phyloP scores from a whole-genome alignment of 1,139 yeast genomes.

The Pichia sp. region DNA sequence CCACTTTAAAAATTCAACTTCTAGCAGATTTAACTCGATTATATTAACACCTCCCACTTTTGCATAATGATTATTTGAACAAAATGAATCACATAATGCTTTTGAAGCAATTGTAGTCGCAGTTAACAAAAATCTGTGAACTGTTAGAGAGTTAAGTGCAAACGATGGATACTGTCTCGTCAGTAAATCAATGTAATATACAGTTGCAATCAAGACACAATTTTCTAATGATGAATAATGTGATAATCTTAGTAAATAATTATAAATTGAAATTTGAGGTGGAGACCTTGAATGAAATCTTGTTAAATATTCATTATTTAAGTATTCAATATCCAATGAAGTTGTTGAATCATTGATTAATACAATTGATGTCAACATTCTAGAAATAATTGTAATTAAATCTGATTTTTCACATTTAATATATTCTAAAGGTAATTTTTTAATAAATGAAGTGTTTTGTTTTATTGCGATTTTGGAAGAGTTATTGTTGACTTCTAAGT shows the following conservation, averaged over 20 bases:
- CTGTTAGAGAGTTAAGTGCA: conserved; percentile 84
- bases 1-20: conserved; percentile 75
- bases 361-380: conserved; percentile 58
- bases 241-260: conserved; percentile 69
- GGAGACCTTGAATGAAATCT: conserved; percentile 92
- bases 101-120: conserved; percentile 90
- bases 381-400: conserved; percentile 60
- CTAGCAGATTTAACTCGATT: conserved; percentile 78
- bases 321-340: conserved; percentile 17
- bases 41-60: conserved; percentile 92
- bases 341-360: conserved; percentile 25
- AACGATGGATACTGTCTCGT: conserved; percentile 74
- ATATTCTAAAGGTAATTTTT: conserved; percentile 49
- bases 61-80: conserved; percentile 90
- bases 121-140: conserved; percentile 83
- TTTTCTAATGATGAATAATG: conserved; percentile 82
- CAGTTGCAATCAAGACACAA: conserved; percentile 70
- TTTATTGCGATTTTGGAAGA: background rate
- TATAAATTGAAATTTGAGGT: conserved; percentile 75
- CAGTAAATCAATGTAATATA: conserved; percentile 82
- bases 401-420: conserved; percentile 66
- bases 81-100: conserved; percentile 89
- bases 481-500: background rate
- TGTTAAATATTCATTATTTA: conserved; percentile 45
- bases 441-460: background rate